Conservation (phyloP, 2,329 filamentous ascomycete species). For the Xylaria sp. region DNA sequence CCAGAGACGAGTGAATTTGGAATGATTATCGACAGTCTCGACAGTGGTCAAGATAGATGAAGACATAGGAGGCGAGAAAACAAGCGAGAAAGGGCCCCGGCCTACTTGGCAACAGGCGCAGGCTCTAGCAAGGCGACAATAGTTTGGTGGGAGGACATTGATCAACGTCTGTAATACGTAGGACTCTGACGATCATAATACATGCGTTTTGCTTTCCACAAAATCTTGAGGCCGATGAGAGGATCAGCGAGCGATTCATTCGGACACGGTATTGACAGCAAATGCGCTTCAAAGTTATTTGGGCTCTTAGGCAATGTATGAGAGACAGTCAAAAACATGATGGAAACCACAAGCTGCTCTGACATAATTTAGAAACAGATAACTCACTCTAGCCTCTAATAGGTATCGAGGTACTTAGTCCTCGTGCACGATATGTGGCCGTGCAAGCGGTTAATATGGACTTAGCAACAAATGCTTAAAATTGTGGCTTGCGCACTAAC, state of each 20-base stretch:
- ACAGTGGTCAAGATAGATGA: constrained; percentile 2
- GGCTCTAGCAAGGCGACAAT: not conserved
- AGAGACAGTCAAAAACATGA: not conserved
- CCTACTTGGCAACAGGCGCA: not conserved
- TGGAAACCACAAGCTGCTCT: not conserved
- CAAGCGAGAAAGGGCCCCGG: not conserved
- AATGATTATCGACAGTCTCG: not conserved
- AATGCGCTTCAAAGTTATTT: not conserved
- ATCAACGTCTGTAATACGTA: constrained; percentile 15
- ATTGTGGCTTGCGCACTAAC: constrained; percentile 27
- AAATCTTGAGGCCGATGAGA: not conserved
- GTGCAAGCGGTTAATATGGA: not conserved
- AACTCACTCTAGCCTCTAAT: not conserved
- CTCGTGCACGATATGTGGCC: constrained; percentile 13
- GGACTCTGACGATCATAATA: constrained; percentile 19
- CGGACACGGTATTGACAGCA: not conserved
- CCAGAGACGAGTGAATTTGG: not conserved
- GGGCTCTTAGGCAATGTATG: not conserved
- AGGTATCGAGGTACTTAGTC: not conserved
- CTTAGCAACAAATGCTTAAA: not conserved
- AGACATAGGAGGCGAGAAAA: constrained; percentile 1
- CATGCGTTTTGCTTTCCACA: constrained; percentile 1
- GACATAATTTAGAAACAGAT: not conserved
- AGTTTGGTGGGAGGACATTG: not conserved
- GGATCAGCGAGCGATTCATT: not conserved